phyloP scores from a whole-genome alignment of 257 asterid genomes.

The Solanum clarkiae region DNA sequence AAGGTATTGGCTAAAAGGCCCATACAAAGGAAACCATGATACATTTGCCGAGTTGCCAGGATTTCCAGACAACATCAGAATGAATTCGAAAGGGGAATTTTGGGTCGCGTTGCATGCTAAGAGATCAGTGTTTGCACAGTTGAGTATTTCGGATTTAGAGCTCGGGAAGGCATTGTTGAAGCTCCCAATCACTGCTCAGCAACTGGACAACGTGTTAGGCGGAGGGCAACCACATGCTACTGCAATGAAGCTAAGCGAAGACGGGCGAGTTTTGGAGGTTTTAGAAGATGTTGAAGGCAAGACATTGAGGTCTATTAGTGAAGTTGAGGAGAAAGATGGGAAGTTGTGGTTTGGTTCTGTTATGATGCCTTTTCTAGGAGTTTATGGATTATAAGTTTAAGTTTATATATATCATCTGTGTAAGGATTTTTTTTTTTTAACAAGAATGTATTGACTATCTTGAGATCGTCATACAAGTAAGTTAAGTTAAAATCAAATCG shows the following conservation, averaged over 20 bases:
- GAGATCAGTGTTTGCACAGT: conserved; percentile 12
- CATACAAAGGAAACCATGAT: conserved; percentile 27
- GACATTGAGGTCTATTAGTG: conserved; percentile 43
- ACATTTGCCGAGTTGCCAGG: conserved; percentile 39
- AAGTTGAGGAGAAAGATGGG: conserved; percentile 54
- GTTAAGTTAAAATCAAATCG: background rate
- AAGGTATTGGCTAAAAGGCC: conserved; percentile 45
- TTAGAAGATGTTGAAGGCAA: conserved; percentile 49
- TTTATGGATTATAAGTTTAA: conserved; percentile 7
- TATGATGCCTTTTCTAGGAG: conserved; percentile 32
- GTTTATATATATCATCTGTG: background rate
- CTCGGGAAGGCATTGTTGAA: conserved; percentile 23
- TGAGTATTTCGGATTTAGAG: conserved; percentile 15
- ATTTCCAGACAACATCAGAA: conserved; percentile 52
- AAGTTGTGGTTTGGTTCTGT: conserved; percentile 55
- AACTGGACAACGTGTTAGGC: conserved; percentile 34
- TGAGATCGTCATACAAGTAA: background rate
- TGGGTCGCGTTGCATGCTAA: conserved; percentile 64
- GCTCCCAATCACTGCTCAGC: conserved; percentile 30
- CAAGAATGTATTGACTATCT: background rate
- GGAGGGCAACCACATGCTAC: conserved; percentile 56
- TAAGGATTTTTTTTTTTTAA: background rate
- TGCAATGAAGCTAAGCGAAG: conserved; percentile 39
- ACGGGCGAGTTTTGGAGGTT: conserved; percentile 38
- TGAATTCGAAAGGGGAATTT: conserved; percentile 39